These are phyloP conservation scores for Phytopythium boreale DNA, from an alignment of 352 stramenopile species.

Conservation along the genomic window DNA sequence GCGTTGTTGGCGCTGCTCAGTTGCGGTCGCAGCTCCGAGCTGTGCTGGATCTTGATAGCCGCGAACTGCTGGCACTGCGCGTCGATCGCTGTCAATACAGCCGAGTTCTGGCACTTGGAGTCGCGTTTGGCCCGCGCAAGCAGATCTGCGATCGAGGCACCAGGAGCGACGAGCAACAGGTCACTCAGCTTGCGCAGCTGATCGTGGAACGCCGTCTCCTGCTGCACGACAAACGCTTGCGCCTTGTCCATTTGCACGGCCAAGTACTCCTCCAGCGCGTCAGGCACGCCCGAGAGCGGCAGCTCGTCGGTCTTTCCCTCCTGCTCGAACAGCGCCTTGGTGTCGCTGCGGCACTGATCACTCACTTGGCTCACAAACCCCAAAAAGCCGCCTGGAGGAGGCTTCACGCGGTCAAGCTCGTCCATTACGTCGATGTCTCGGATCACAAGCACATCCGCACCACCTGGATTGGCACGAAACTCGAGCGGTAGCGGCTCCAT, in stretches of 20 bases:
- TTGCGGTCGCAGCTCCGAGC: constrained; percentile 54
- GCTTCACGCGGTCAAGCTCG: constrained; percentile 24
- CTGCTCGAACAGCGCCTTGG: constrained; percentile 44
- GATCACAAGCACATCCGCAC: constrained; percentile 14
- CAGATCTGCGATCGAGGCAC: constrained; percentile 35
- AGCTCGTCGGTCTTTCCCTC: constrained; percentile 73
- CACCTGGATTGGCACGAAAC: constrained; percentile 18
- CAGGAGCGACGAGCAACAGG: constrained; percentile 51
- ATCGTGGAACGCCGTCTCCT: constrained; percentile 52
- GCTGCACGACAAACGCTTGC: constrained; percentile 39
- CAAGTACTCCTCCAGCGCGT: constrained; percentile 76
- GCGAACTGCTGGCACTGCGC: constrained; percentile 36
- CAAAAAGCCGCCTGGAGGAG: constrained; percentile 32
- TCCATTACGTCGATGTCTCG: constrained; percentile 40
- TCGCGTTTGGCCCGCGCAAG: constrained; percentile 21
- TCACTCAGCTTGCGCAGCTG: constrained; percentile 63
- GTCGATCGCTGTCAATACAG: constrained; percentile 22
- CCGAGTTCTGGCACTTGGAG: constrained; percentile 13
- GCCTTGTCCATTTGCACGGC: constrained; percentile 58
- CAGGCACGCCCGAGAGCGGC: constrained; percentile 48
- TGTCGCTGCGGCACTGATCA: constrained; percentile 55
- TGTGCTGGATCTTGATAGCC: constrained; percentile 44
- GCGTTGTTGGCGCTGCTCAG: constrained; percentile 74
- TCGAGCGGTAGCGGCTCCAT: constrained; percentile 31
- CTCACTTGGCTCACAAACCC: constrained; percentile 57